Evolutionary conservation across 129 eudicot genomes (phyloP).

Genomic region (Flaveria linearis): DNA sequence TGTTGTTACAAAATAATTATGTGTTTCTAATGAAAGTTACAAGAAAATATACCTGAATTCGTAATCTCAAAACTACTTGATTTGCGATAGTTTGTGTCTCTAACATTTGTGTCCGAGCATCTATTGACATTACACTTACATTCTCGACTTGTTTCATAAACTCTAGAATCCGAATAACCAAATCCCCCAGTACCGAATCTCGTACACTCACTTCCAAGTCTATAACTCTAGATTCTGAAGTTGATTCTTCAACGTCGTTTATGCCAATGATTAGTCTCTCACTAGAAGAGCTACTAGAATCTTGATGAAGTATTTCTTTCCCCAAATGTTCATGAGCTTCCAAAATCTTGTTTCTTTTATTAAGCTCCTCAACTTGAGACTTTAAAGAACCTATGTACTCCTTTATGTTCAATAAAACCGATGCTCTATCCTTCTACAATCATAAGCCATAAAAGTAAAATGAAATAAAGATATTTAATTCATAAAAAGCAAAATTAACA

Average conservation of each 20-base stretch:
- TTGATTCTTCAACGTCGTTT: constrained; percentile 42
- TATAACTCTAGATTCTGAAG: constrained; percentile 42
- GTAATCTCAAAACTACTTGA: constrained; percentile 47
- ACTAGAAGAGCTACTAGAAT: constrained; percentile 1
- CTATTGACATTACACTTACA: constrained; percentile 45
- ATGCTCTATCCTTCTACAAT: constrained; percentile 73
- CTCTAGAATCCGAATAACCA: constrained; percentile 46
- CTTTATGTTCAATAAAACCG: constrained; percentile 59
- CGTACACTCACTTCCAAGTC: constrained; percentile 53
- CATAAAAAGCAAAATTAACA: neutral
- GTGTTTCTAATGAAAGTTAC: neutral
- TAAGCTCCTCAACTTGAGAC: constrained; percentile 59
- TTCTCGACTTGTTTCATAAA: constrained; percentile 45
- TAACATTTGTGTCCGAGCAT: constrained; percentile 41
- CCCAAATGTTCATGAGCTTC: constrained; percentile 33
- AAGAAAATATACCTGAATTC: constrained; percentile 56
- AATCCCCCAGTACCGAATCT: constrained; percentile 46
- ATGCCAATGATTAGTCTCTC: constrained; percentile 43
- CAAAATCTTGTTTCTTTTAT: constrained; percentile 51
- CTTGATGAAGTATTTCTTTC: constrained; percentile 3
- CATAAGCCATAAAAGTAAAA: neutral
- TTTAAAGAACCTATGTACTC: constrained; percentile 61
- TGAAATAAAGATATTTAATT: neutral
- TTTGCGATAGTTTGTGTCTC: constrained; percentile 30
- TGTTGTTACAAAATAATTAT: neutral